A percentile compares a stretch with the other conserved stretches of the same genome.
phyloP scores from a whole-genome alignment of 192 early-diverging fungal genomes.

The Funneliformis geosporum region DNA sequence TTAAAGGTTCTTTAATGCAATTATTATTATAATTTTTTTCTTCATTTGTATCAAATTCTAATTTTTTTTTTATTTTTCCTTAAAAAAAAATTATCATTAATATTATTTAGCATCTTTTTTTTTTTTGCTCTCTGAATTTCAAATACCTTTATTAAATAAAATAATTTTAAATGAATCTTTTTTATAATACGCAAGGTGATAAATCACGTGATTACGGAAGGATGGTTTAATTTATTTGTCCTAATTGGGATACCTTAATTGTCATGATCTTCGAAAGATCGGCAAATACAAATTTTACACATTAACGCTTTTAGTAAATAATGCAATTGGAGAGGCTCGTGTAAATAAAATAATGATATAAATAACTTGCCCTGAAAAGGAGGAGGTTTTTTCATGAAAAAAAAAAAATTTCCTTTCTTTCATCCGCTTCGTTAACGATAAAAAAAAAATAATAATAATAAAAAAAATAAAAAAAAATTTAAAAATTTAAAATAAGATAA shows the following conservation, averaged over 20 bases:
- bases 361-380: not conserved
- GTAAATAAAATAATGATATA: not conserved
- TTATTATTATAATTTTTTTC: too few relatives aligned
- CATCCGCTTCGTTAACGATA: not conserved
- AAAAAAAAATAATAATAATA: not conserved
- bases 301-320: constrained; percentile 1
- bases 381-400: not conserved
- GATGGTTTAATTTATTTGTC: not conserved
- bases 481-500: too few relatives aligned
- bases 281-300: not conserved
- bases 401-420: not conserved
- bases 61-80: too few relatives aligned
- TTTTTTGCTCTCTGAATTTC: too few relatives aligned
- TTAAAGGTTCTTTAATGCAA: too few relatives aligned
- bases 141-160: too few relatives aligned
- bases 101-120: too few relatives aligned
- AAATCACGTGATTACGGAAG: not conserved
- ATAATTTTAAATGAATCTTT: too few relatives aligned
- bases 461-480: too few relatives aligned
- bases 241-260: not conserved
- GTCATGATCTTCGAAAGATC: not conserved
- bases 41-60: too few relatives aligned
- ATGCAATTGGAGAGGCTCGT: not conserved
- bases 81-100: too few relatives aligned
- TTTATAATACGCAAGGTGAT: not conserved